These are phyloP conservation scores for Omphalotus guepiniiformis DNA, from an alignment of 768 basidiomycete genomes.

Conservation along the genomic window DNA sequence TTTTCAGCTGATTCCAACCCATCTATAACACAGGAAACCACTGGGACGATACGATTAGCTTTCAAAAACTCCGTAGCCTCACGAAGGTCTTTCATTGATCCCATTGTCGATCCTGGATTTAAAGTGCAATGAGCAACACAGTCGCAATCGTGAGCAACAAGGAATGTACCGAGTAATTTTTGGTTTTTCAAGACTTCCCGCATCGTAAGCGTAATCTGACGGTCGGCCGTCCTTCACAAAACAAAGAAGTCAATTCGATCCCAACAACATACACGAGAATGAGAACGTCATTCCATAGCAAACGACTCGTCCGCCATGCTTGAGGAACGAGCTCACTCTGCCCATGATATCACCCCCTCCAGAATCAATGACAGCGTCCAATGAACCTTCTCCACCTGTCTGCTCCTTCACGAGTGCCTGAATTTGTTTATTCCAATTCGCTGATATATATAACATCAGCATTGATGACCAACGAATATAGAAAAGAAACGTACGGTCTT, in stretches of 20 bases:
- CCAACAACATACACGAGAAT: neutral
- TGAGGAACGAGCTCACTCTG: conserved; percentile 45
- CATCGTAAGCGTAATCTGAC: conserved; percentile 68
- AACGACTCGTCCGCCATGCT: conserved; percentile 53
- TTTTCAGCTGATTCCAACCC: conserved; percentile 60
- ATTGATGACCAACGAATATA: neutral
- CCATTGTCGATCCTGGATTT: conserved; percentile 74
- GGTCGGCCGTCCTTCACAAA: conserved; percentile 52
- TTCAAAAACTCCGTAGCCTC: conserved; percentile 69
- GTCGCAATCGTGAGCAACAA: neutral
- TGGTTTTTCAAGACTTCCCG: conserved; percentile 72
- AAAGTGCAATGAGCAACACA: neutral
- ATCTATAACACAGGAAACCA: conserved; percentile 66
- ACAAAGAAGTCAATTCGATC: neutral
- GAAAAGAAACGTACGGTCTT: conserved; percentile 40
- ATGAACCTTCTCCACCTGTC: conserved; percentile 18
- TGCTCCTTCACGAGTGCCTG: conserved; percentile 34
- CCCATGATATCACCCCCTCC: conserved; percentile 63
- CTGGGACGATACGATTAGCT: conserved; percentile 62
- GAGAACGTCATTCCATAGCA: conserved; percentile 61
- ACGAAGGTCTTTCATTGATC: conserved; percentile 67
- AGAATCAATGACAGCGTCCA: conserved; percentile 68
- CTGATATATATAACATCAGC: conserved; percentile 21
- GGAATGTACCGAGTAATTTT: conserved; percentile 56
- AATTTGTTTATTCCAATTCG: conserved; percentile 51